Evolutionary conservation across 805 yeast species (phyloP).

Genomic region (Babjeviella inositovora): DNA sequence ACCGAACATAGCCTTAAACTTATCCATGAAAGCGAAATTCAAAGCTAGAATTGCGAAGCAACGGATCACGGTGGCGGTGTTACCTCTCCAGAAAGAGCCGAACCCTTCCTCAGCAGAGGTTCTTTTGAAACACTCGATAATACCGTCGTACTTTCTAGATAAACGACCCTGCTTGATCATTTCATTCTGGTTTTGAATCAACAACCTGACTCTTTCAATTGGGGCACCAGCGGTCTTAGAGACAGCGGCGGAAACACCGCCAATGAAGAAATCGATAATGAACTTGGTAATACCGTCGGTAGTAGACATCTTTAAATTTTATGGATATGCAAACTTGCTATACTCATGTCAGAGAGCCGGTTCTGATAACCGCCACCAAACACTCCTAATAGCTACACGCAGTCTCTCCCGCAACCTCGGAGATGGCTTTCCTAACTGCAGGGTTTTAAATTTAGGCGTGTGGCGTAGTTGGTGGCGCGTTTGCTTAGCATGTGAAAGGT

Average conservation of each 20-base stretch:
- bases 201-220: conserved; percentile 91
- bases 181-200: conserved; percentile 96
- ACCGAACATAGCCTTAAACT: conserved; percentile 90
- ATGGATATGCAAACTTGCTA: too few relatives aligned
- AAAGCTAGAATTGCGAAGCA: conserved; percentile 99
- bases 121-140: conserved; percentile 84
- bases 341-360: too few relatives aligned
- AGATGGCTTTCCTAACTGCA: too few relatives aligned
- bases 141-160: conserved; percentile 77
- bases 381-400: too few relatives aligned
- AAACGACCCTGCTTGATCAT: conserved; percentile 97
- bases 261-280: conserved; percentile 73
- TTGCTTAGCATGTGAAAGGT: conserved; percentile 22
- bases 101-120: conserved; percentile 91
- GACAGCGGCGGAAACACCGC: conserved; percentile 99
- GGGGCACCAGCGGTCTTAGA: conserved; percentile 97
- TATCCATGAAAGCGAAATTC: conserved; percentile 97
- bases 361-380: conserved; percentile 1
- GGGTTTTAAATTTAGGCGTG: too few relatives aligned
- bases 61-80: conserved; percentile 97
- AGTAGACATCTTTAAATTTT: too few relatives aligned
- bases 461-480: conserved; percentile 16
- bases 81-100: conserved; percentile 96
- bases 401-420: too few relatives aligned
- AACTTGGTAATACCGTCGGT: too few relatives aligned